Base-by-base conservation (phyloP, 352 stramenopile species). In the Pythium dissotocum region DNA sequence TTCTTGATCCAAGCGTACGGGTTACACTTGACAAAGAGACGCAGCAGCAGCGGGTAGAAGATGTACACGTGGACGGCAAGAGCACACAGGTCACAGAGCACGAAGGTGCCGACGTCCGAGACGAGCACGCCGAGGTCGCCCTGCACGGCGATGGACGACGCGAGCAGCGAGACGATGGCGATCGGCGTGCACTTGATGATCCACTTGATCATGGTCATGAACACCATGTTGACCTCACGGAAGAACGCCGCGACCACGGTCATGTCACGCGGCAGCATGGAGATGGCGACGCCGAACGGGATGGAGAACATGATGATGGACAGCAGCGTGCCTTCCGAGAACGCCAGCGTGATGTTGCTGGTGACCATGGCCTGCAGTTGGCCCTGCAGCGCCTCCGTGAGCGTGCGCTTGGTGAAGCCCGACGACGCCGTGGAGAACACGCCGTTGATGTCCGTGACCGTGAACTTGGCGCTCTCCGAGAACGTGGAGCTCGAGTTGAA, bases 121-220 rank as follows among this genome's bases (percentile, higher is more conserved):
- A 86, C 38, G 2, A 83, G 54, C 32, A 69, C 66, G 12, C 28
- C n/a, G 3, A 84, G 48, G 63, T 78, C 65, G 4, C 60, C 46
- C 30, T 76, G 68, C 30, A 21, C 12, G 21, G 66, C 55, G 48
- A 83, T 65, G 3, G 69, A 75, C 2, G 38, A 61, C 7, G 73
- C 73, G 1, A 83, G 53, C 35, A 83, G 60, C 48, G 75, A 82
- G 42, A 76, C 60, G 52, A 79, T 70, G 14, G 70, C 73, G 33
- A 81, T 36, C 2, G 75, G 79, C 28, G 67, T 83, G 61, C 69
- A 82, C 33, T 57, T 63, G 61, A 87, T 77, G 46, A 84, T 61
- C 55, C 62, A 68, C 51, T 60, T 60, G 63, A 83, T 74, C 58
- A 83, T 73, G 30, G 28, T 62, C 61, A 80, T 75, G 61, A 82